Conservation (phyloP, 1,139 yeast genomes). For the Suhomyces kunorum region DNA sequence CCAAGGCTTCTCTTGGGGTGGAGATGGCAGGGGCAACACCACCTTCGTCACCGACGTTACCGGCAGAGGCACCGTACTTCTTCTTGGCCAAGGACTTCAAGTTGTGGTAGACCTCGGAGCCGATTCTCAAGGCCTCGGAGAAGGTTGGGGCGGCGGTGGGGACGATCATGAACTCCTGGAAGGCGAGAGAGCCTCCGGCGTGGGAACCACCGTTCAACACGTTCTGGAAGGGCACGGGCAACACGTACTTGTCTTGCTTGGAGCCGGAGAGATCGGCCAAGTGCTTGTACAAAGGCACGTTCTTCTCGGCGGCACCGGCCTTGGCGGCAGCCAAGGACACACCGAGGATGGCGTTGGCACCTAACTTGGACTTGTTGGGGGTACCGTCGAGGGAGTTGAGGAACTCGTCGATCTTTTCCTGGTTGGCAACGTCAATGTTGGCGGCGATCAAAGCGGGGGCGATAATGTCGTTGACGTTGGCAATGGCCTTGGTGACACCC, state of each 20-base stretch:
- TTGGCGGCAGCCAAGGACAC: conserved; percentile 90
- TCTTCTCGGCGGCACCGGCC: conserved; percentile 93
- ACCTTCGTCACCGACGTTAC: conserved; percentile 99
- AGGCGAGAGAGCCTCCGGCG: conserved; percentile 98
- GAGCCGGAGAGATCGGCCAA: conserved; percentile 67
- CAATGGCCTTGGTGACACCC: conserved; percentile 91
- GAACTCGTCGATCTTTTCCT: conserved; percentile 77
- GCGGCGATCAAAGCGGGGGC: conserved; percentile 85
- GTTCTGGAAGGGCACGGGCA: conserved; percentile 97
- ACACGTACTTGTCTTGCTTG: conserved; percentile 63
- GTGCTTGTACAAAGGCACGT: conserved; percentile 84
- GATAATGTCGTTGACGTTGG: conserved; percentile 84
- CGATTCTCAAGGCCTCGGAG: conserved; percentile 92
- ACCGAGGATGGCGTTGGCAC: conserved; percentile 96
- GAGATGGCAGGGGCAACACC: conserved; percentile 98
- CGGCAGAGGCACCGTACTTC: conserved; percentile 94
- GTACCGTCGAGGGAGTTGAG: conserved; percentile 83
- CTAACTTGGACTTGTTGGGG: conserved; percentile 88
- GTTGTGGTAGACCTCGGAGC: conserved; percentile 95
- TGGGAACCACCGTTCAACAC: conserved; percentile 98
- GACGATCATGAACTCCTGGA: conserved; percentile 98
- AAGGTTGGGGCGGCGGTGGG: conserved; percentile 86
- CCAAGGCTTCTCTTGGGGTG: conserved; percentile 93
- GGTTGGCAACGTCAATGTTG: conserved; percentile 73
- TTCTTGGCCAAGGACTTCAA: conserved; percentile 88